Percentiles rank a stretch among this genome's conserved stretches.
These are phyloP conservation scores for Aspergillus japonicus DNA, from an alignment of 2,329 filamentous ascomycete species.

Conservation along the genomic window DNA sequence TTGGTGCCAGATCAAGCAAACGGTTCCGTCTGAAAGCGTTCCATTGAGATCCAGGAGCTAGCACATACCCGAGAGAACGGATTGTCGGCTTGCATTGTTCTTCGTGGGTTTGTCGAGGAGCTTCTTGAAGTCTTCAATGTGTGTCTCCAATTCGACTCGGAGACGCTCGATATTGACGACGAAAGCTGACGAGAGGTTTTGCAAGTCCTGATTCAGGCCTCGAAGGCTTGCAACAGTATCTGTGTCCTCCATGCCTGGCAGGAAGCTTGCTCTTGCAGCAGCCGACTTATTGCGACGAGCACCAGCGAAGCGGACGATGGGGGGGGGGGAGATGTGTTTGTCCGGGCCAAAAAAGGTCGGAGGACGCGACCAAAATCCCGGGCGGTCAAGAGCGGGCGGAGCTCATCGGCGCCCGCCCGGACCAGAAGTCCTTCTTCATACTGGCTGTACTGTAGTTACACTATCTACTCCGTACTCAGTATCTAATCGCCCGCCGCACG, in stretches of 20 bases:
- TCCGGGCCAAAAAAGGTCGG: constrained; percentile 35
- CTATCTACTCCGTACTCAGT: too few relatives aligned
- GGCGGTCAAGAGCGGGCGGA: constrained; percentile 24
- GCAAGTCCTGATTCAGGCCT: constrained; percentile 80
- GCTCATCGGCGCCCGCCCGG: constrained; percentile 6
- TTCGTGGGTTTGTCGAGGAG: constrained; percentile 73
- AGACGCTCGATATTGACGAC: constrained; percentile 69
- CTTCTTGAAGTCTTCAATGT: constrained; percentile 66
- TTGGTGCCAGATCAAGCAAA: background rate
- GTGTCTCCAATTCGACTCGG: constrained; percentile 62
- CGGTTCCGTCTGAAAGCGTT: background rate
- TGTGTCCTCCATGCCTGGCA: constrained; percentile 64
- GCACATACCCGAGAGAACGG: constrained; percentile 64
- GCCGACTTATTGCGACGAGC: constrained; percentile 25
- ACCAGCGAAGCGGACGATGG: constrained; percentile 15
- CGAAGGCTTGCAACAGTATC: constrained; percentile 74
- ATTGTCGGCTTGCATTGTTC: constrained; percentile 71
- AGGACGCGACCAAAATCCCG: constrained; percentile 39
- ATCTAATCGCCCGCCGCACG: background rate
- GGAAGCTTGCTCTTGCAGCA: constrained; percentile 19
- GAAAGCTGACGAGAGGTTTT: constrained; percentile 70
- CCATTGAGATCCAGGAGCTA: background rate
- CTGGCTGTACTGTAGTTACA: background rate
- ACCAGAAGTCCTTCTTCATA: constrained; percentile 7
- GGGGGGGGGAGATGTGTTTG: constrained; percentile 26